A percentile compares a stretch with the other conserved stretches of the same genome.
These are phyloP conservation scores for Mikania micrantha DNA, from an alignment of 129 eudicot genomes.

Conservation along the genomic window DNA sequence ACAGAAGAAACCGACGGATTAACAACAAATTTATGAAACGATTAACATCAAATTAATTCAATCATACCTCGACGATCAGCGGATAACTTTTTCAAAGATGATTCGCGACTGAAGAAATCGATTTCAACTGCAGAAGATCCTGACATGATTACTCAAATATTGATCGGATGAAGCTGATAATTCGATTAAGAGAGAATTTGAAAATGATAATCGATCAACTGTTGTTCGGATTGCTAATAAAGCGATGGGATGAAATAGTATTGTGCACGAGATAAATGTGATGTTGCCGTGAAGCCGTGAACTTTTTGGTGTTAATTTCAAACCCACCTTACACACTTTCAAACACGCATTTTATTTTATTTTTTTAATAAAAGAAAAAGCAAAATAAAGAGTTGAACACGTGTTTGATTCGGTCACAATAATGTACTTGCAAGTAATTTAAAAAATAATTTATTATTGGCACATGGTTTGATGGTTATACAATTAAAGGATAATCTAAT, in stretches of 20 bases:
- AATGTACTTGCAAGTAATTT: not conserved
- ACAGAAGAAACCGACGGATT: not conserved
- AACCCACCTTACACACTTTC: not conserved
- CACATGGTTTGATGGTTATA: not conserved
- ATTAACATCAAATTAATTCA: too few species aligned
- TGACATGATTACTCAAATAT: slow-evolving; percentile 5
- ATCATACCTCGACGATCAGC: slow-evolving; percentile 42
- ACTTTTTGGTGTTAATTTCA: slow-evolving; percentile 8
- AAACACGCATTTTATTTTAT: not conserved
- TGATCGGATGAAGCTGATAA: not conserved
- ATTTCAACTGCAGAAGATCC: slow-evolving; percentile 35
- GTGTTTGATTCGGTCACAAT: slow-evolving; percentile 8
- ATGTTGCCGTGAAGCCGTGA: slow-evolving; percentile 19
- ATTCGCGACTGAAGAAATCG: slow-evolving; percentile 41
- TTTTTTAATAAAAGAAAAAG: not conserved
- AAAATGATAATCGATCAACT: not conserved
- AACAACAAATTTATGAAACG: too few species aligned
- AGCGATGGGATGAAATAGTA: not conserved
- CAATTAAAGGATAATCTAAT: not conserved
- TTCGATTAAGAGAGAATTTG: not conserved
- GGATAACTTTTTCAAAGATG: slow-evolving; percentile 24
- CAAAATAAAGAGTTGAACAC: slow-evolving; percentile 7
- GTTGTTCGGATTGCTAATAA: not conserved
- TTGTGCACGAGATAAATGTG: slow-evolving; percentile 24
- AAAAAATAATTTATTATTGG: not conserved